Conservation (phyloP, 2,329 filamentous ascomycete species). For the Monosporascus sp. region DNA sequence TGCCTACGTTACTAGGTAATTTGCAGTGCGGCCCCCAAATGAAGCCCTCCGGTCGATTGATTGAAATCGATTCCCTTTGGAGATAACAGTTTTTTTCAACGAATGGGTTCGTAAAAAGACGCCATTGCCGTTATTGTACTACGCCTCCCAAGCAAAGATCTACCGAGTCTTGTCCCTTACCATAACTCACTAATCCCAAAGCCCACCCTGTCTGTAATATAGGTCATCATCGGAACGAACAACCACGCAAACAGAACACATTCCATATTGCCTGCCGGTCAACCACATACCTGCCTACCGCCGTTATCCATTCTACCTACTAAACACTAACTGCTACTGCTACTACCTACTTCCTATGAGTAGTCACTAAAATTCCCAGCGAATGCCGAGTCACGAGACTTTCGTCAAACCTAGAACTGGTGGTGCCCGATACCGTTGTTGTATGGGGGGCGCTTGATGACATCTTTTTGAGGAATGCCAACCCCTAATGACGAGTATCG, state of each 20-base stretch:
- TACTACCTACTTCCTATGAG: not conserved
- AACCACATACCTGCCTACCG: too few relatives aligned
- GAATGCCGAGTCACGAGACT: not conserved
- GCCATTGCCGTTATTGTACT: too few relatives aligned
- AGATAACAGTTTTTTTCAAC: too few relatives aligned
- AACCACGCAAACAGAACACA: not conserved
- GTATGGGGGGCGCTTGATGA: not conserved
- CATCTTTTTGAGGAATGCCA: not conserved
- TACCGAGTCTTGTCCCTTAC: too few relatives aligned
- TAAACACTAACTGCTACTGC: not conserved
- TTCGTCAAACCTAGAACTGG: not conserved
- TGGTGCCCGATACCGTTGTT: not conserved
- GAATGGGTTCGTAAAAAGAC: too few relatives aligned
- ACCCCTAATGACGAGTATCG: not conserved
- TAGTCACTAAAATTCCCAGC: not conserved
- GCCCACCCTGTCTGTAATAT: not conserved
- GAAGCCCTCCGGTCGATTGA: too few relatives aligned
- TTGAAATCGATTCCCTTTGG: too few relatives aligned
- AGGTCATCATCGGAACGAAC: not conserved
- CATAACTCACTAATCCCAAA: too few relatives aligned
- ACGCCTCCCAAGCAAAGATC: too few relatives aligned
- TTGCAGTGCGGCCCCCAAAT: too few relatives aligned
- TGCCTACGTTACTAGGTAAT: too few relatives aligned
- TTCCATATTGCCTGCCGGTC: too few relatives aligned
- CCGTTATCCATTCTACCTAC: not conserved